A percentile compares a stretch with the other conserved stretches of the same genome.
Evolutionary conservation across 169 alveolate genomes (phyloP).

Genomic region (Haemoproteus tartakovskyi): DNA sequence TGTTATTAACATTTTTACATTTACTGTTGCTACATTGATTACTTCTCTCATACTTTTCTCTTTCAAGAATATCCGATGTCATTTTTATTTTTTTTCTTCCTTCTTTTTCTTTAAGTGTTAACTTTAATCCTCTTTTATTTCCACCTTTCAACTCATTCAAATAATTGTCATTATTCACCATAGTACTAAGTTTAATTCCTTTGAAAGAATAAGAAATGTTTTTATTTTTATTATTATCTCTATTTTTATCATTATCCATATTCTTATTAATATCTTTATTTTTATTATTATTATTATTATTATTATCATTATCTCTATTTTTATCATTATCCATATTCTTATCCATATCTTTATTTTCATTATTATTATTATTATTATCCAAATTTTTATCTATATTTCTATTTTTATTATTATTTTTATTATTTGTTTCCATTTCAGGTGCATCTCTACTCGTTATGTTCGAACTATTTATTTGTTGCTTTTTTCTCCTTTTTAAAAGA

Average conservation of each 20-base stretch:
- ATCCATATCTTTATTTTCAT: slow-evolving; percentile 65
- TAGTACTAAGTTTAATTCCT: too few species aligned
- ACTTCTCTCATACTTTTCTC: slow-evolving; percentile 30
- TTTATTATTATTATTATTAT: background rate
- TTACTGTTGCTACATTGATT: slow-evolving; percentile 27
- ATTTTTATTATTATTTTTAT: too few species aligned
- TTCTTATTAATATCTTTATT: slow-evolving; percentile 51
- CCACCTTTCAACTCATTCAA: background rate
- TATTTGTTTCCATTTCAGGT: too few species aligned
- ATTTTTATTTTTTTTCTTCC: slow-evolving; percentile 47
- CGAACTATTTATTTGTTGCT: too few species aligned
- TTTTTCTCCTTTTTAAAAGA: too few species aligned
- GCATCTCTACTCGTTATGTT: too few species aligned
- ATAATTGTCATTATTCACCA: too few species aligned
- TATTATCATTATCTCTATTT: background rate
- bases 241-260: slow-evolving; percentile 70
- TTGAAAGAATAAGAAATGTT: slow-evolving; percentile 41
- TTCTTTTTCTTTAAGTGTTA: slow-evolving; percentile 20
- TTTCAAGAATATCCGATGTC: slow-evolving; percentile 14
- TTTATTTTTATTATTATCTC: slow-evolving; percentile 23
- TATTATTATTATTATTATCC: slow-evolving; percentile 57
- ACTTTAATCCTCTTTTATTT: slow-evolving; percentile 15
- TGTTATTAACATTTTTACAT: background rate
- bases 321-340: too few species aligned
- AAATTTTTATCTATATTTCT: slow-evolving; percentile 53